These are phyloP conservation scores for Flaveria ramosissima DNA, from an alignment of 129 eudicot genomes.

Conservation along the genomic window DNA sequence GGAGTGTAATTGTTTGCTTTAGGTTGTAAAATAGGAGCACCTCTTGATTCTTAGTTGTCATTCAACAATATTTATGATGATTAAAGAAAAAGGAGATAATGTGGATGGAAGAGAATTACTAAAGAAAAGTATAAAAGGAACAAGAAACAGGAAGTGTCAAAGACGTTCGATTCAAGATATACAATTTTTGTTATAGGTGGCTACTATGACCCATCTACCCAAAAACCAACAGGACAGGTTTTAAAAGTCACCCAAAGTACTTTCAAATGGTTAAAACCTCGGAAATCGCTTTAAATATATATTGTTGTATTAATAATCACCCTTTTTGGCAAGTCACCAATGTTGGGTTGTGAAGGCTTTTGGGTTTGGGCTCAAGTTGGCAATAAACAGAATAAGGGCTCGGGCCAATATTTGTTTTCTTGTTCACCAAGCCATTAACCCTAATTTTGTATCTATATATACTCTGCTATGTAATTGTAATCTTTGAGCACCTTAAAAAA, in stretches of 20 bases:
- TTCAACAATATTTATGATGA: neutral
- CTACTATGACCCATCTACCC: neutral
- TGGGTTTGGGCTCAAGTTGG: too few species aligned
- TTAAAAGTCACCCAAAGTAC: neutral
- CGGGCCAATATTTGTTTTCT: too few species aligned
- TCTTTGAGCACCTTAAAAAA: too few species aligned
- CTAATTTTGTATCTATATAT: too few species aligned
- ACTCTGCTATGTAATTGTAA: too few species aligned
- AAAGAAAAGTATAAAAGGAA: neutral
- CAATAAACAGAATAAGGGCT: too few species aligned
- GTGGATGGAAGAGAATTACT: neutral
- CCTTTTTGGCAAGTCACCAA: too few species aligned
- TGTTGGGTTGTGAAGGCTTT: too few species aligned
- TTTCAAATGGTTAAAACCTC: neutral
- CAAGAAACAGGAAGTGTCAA: neutral
- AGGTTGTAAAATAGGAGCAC: neutral
- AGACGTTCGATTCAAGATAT: neutral
- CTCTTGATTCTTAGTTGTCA: neutral
- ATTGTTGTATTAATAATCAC: neutral
- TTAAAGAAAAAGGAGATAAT: neutral
- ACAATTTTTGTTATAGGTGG: neutral
- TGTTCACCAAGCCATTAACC: too few species aligned
- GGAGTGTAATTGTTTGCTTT: neutral
- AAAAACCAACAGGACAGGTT: neutral
- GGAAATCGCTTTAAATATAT: too few species aligned